Evolutionary conservation across 2,329 filamentous ascomycete genomes (phyloP), one percentile per base, ranked within the genome.

Genomic region (Dryadomyces quercus-mongolicae): DNA sequence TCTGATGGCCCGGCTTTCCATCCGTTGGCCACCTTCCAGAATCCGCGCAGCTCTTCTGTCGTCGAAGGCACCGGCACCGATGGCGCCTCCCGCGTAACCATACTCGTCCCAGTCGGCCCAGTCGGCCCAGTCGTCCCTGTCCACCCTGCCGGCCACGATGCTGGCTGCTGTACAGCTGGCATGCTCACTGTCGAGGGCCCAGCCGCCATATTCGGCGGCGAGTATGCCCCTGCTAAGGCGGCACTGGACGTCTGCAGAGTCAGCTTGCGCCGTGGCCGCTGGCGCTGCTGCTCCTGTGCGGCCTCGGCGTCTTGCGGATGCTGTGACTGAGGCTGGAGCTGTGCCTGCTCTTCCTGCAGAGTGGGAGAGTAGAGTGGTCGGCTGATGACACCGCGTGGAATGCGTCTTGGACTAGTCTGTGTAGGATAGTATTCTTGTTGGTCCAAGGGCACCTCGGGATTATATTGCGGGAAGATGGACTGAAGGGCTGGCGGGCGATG

Each of bases 401-500:
- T 78, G 36, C 79, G 75, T 1, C 78, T 77, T 13, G 85, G 82
- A 56, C 78, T 81, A 54, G 76, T 69, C 63, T 85, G 80, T 0
- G 80, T 83, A 2, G 86, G 85, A 50, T 77, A 85, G 68, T 91
- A 90, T 49, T 79, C 69, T 63, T 91, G 86, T 55, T 81, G 78
- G 54, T 81, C 74, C 3, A 88, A 74, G 5, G 85, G 74, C 22
- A 88, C 64, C 1, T 76, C 76, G 3, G 81, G 83, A 62, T 91
- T 82, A 64, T 89, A 90, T 34, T 78, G 75, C 8, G 86, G 86
- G 61, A 91, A 91, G 61, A 91, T 89, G 22, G 86, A 90, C 36
- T 79, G 77, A 61, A 86, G 75, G 0, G 76, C 70, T 6, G 34
- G 73, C 67, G 48, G 57, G n/a, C 53, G 51, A n/a, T 44, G n/a